A percentile compares a stretch with the other conserved stretches of the same genome.
Evolutionary conservation across 1,284 basidiomycete species (phyloP).

Genomic region (Naganishia sp.): DNA sequence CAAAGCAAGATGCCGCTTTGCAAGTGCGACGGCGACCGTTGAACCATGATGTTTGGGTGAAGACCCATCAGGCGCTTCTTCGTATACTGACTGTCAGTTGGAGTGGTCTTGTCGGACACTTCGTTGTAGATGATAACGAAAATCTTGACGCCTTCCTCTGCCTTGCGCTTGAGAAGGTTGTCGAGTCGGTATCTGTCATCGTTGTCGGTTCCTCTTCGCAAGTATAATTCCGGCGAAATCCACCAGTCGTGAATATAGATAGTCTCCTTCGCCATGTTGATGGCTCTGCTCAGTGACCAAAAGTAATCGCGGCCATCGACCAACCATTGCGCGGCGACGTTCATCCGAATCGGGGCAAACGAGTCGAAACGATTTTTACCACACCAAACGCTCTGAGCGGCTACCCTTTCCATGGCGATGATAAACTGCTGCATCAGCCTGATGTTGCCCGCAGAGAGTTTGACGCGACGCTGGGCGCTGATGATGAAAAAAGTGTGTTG

Average conservation of each 20-base stretch:
- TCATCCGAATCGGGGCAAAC: slow-evolving; percentile 89
- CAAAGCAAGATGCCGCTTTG: slow-evolving; percentile 97
- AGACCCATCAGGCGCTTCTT: slow-evolving; percentile 83
- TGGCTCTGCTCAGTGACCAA: slow-evolving; percentile 94
- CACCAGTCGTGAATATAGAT: slow-evolving; percentile 98
- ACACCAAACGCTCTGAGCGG: slow-evolving; percentile 75
- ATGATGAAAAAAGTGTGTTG: slow-evolving; percentile 92
- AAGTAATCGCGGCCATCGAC: slow-evolving; percentile 99
- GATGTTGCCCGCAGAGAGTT: slow-evolving; percentile 85
- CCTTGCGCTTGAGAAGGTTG: slow-evolving; percentile 83
- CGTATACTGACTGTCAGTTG: slow-evolving; percentile 82
- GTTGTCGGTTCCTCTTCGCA: slow-evolving; percentile 77
- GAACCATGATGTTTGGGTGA: slow-evolving; percentile 93
- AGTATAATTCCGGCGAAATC: slow-evolving; percentile 70
- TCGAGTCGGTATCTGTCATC: slow-evolving; percentile 89
- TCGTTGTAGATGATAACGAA: slow-evolving; percentile 96
- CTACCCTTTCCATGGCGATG: slow-evolving; percentile 81
- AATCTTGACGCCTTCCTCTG: slow-evolving; percentile 93
- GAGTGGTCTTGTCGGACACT: slow-evolving; percentile 95
- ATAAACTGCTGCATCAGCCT: slow-evolving; percentile 97
- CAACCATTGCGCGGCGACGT: slow-evolving; percentile 95
- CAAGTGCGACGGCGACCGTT: slow-evolving; percentile 95
- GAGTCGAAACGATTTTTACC: slow-evolving; percentile 85
- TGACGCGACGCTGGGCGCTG: slow-evolving; percentile 86
- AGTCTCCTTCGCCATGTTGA: slow-evolving; percentile 82